Evolutionary conservation across 352 stramenopile species (phyloP).

Genomic region (Phytophthora europaea): DNA sequence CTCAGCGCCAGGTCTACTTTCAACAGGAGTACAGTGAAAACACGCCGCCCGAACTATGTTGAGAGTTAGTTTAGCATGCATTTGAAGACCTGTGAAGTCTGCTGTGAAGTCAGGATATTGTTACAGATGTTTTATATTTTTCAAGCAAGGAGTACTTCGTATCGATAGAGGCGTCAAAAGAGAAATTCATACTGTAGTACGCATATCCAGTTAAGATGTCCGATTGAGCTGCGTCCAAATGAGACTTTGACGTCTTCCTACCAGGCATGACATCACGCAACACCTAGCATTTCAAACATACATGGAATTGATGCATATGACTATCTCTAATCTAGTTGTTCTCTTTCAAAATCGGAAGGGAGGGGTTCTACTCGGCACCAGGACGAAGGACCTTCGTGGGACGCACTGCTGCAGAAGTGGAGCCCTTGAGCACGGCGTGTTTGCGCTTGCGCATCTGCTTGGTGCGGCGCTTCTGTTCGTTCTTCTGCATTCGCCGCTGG

Average conservation of each 20-base stretch:
- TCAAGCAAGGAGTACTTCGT: too few species aligned
- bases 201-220: too few species aligned
- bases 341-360: not conserved
- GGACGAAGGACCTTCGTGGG: constrained; percentile 71
- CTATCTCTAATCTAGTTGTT: constrained; percentile 42
- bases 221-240: too few species aligned
- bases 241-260: too few species aligned
- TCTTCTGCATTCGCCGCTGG: constrained; percentile 87
- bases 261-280: not conserved
- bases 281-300: constrained; percentile 28
- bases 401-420: constrained; percentile 64
- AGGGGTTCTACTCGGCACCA: constrained; percentile 56
- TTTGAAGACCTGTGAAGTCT: not conserved
- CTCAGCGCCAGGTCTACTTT: not conserved
- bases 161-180: too few species aligned
- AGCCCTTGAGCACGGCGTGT: constrained; percentile 86
- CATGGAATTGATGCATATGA: constrained; percentile 33
- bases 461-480: constrained; percentile 80
- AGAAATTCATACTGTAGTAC: too few species aligned
- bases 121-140: too few species aligned
- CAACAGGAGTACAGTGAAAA: constrained; percentile 3
- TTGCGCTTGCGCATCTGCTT: constrained; percentile 93
- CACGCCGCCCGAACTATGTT: not conserved
- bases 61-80: not conserved
- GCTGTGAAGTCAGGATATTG: not conserved